Evolutionary conservation across 1,284 basidiomycete species (phyloP), one percentile per base, ranked within the genome.

Genomic region (Cryptococcus amylolentus): DNA sequence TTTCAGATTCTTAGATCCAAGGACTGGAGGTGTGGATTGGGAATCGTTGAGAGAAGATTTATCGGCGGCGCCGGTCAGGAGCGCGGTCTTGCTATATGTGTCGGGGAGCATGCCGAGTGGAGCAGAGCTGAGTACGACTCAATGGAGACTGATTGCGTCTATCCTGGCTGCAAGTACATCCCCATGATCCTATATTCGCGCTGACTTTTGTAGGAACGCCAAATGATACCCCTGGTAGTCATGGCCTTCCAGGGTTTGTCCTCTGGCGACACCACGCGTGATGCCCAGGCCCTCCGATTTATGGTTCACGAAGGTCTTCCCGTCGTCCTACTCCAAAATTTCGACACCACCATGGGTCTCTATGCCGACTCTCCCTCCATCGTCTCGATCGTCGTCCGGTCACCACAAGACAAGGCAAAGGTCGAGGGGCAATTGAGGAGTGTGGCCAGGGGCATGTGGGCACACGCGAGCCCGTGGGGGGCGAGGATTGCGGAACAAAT

Each of bases 21-120:
- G 87, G 76, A 94, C 90, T 12, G 90, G 96, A 65, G 88, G 87
- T 3, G 84, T 98, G 45, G 91, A 95, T 73, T 90, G 88, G 73
- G 75, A 81, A 18, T 88, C 87, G 37, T 85, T 96, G 76, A 79
- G 88, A 50, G 80, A 79, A 31, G 79, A 88, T 47, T 77, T 65
- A 47, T 60, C 68, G 59, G 54, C 82, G 63, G 81, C 77, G 26
- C 88, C 89, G 3, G 57, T 63, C 0, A 77, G 82, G 16, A 95
- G 91, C 3, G 87, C 93, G 49, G 88, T 98, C 75, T 79, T 98
- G 61, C 76, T 98, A 45, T 91, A 96, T 70, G 90, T 91, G 8
- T 94, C 93, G 74, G 95, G 95, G 42, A 94, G 95, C 76, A 94
- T 95, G 71, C 95, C 95, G 4, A 97, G 94, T 0, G 93, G 95